Conservation (phyloP, 1,284 basidiomycete genomes). For the Rhodotorula sp. region DNA sequence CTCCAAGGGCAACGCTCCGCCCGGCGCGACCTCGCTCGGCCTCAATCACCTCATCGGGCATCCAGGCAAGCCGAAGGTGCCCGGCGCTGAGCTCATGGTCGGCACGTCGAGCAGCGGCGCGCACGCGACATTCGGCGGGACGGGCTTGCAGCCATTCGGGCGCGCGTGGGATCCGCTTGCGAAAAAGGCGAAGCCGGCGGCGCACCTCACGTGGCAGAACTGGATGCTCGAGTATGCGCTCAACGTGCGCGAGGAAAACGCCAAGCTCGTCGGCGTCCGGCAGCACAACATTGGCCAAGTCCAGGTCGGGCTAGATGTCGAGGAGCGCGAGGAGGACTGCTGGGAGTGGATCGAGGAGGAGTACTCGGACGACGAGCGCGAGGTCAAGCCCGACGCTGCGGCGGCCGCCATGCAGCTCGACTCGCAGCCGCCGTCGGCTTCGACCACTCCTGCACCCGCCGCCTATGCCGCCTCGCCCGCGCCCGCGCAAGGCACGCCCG, state of each 20-base stretch:
- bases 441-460: not conserved
- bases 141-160: conserved; percentile 80
- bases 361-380: conserved; percentile 45
- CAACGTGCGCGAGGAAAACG: conserved; percentile 64
- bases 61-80: conserved; percentile 31
- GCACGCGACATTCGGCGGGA: conserved; percentile 66
- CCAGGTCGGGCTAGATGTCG: conserved; percentile 30
- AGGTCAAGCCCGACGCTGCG: conserved; percentile 25
- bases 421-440: not conserved
- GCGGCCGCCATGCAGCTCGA: conserved; percentile 2
- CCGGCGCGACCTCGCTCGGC: conserved; percentile 42
- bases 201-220: conserved; percentile 69
- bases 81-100: conserved; percentile 47
- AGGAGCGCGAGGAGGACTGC: conserved; percentile 34
- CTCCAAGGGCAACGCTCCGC: conserved; percentile 53
- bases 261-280: conserved; percentile 65
- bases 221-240: conserved; percentile 81
- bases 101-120: conserved; percentile 46
- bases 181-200: conserved; percentile 51
- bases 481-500: conserved; percentile 11
- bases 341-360: conserved; percentile 45
- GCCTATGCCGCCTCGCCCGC: conserved; percentile 30
- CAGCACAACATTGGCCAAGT: conserved; percentile 50
- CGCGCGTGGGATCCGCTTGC: conserved; percentile 71
- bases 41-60: conserved; percentile 33